phyloP scores from a whole-genome alignment of 495 filamentous ascomycete genomes.

The Xylaria flabelliformis region DNA sequence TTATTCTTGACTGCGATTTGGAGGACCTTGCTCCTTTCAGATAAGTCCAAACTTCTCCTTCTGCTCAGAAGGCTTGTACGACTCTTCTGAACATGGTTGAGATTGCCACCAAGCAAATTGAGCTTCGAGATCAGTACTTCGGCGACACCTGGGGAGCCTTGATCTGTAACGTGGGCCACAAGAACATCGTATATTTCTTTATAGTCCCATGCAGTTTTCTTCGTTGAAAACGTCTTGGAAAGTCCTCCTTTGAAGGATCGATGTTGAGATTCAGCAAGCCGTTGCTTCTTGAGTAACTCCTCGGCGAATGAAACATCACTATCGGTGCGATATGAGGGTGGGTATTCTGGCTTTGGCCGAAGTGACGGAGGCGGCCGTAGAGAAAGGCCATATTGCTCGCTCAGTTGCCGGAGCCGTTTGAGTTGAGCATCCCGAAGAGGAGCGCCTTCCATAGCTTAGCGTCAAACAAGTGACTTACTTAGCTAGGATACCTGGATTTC shows the following conservation, averaged over 20 bases:
- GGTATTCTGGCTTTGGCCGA: slow-evolving; percentile 35
- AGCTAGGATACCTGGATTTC: not conserved
- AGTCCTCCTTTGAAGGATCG: slow-evolving; percentile 45
- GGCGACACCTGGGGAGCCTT: slow-evolving; percentile 53
- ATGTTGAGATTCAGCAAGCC: slow-evolving; percentile 38
- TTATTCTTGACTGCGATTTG: slow-evolving; percentile 53
- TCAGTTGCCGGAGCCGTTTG: slow-evolving; percentile 46
- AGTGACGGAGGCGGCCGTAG: slow-evolving; percentile 32
- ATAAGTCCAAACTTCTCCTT: slow-evolving; percentile 52
- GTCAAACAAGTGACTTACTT: slow-evolving; percentile 9
- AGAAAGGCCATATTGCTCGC: slow-evolving; percentile 45
- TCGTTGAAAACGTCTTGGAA: slow-evolving; percentile 52
- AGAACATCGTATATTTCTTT: slow-evolving; percentile 55
- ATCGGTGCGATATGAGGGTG: slow-evolving; percentile 41
- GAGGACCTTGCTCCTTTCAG: slow-evolving; percentile 50
- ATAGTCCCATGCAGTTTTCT: slow-evolving; percentile 54
- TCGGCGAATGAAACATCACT: slow-evolving; percentile 52
- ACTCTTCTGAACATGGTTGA: slow-evolving; percentile 49
- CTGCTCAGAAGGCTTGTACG: slow-evolving; percentile 49
- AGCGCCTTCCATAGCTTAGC: slow-evolving; percentile 31
- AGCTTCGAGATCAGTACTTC: slow-evolving; percentile 55
- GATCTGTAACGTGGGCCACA: slow-evolving; percentile 47
- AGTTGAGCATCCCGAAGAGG: slow-evolving; percentile 40
- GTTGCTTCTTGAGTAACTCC: slow-evolving; percentile 52
- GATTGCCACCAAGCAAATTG: slow-evolving; percentile 47